Conservation (phyloP, 176 grass and related monocot species). For the Pontederia paniculata region DNA sequence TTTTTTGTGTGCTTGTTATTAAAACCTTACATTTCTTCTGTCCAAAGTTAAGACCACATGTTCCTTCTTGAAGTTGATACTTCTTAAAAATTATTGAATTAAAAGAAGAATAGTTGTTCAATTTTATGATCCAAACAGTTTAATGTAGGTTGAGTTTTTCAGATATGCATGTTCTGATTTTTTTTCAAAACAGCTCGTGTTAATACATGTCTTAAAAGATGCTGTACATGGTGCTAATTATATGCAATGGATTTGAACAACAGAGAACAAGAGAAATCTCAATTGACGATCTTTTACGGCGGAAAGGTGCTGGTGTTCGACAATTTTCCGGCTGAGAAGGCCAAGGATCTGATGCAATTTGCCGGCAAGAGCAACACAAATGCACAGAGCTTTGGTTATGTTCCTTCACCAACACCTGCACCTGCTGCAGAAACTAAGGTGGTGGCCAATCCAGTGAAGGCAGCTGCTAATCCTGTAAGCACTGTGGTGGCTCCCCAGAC, state of each 20-base stretch:
- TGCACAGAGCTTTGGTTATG: not conserved
- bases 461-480: not conserved
- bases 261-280: constrained; percentile 28
- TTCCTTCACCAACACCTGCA: not conserved
- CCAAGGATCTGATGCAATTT: constrained; percentile 39
- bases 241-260: not conserved
- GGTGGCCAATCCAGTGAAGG: not conserved
- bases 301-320: constrained; percentile 57
- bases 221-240: not conserved
- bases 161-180: too few relatives aligned
- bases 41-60: not conserved
- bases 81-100: too few relatives aligned
- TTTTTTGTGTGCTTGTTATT: not conserved
- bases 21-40: not conserved
- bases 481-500: too few relatives aligned
- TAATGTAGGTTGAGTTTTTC: too few relatives aligned
- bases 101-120: too few relatives aligned
- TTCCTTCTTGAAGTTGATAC: too few relatives aligned
- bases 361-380: constrained; percentile 18
- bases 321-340: constrained; percentile 63
- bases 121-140: too few relatives aligned
- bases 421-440: not conserved
- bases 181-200: not conserved
- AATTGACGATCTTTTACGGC: constrained; percentile 68
- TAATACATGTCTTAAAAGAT: not conserved